These are phyloP conservation scores for Jasminum sambac DNA, from an alignment of 257 asterid species.

Conservation along the genomic window DNA sequence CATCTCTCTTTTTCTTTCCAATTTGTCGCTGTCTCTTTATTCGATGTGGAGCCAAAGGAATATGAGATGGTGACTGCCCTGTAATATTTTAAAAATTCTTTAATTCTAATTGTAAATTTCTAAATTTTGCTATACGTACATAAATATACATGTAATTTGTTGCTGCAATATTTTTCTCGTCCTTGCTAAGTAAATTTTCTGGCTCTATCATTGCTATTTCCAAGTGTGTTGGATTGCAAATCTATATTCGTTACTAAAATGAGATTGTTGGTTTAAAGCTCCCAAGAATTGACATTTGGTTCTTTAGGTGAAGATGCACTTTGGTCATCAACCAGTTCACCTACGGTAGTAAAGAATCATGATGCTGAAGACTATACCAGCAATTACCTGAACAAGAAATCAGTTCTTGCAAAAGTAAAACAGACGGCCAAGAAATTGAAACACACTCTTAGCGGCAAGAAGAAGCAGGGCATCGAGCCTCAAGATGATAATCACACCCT, in stretches of 20 bases:
- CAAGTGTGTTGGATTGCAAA: neutral
- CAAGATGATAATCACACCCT: slow-evolving; percentile 34
- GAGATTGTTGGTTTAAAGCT: slow-evolving; percentile 8
- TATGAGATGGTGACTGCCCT: too few relatives aligned
- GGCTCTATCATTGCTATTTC: too few relatives aligned
- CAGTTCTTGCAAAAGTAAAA: slow-evolving; percentile 71
- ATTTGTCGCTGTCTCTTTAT: too few relatives aligned
- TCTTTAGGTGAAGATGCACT: slow-evolving; percentile 40
- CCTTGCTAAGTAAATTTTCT: too few relatives aligned
- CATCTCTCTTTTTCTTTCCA: neutral
- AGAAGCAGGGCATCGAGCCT: slow-evolving; percentile 36
- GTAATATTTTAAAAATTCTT: too few relatives aligned
- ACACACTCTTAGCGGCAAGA: slow-evolving; percentile 57
- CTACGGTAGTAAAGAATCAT: slow-evolving; percentile 27
- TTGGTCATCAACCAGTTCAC: slow-evolving; percentile 37
- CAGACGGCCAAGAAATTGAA: slow-evolving; percentile 79
- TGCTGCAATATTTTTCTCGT: too few relatives aligned
- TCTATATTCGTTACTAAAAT: neutral
- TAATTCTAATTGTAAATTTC: too few relatives aligned
- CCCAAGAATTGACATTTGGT: neutral
- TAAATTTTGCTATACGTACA: too few relatives aligned
- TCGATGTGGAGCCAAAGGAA: too few relatives aligned
- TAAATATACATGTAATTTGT: too few relatives aligned
- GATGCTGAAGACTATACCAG: slow-evolving; percentile 52
- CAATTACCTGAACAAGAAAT: slow-evolving; percentile 46